Base-by-base conservation (phyloP, 2,329 filamentous ascomycete species). In the Botrytis deweyae region DNA sequence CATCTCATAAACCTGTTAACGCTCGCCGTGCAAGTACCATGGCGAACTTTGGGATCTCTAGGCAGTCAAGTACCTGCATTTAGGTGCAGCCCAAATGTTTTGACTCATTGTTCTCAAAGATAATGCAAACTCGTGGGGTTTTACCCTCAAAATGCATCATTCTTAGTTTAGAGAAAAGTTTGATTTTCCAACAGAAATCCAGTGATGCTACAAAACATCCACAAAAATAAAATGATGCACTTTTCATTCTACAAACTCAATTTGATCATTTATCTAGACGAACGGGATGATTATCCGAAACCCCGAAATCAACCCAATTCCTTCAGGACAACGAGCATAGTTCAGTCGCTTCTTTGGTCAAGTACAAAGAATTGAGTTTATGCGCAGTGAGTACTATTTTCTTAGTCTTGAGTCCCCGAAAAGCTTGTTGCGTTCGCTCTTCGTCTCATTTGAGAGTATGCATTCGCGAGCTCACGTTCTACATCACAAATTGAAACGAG, bases 41-140 rank as follows among this genome's bases (percentile, higher is more conserved):
- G 64, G 18, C 18, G 64, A n/a, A 18, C 33, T 25, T 66, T 66
- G 44, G 44, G 20, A 49, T 66, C 42, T 49, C 44, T 38, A 66
- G 64, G 42, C 42, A 66, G 42, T 66, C 44, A 66, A 66, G 64
- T 66, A 66, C 64, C 64, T 66, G 64, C 64, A 66, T 66, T 66
- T 18, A 66, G 42, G 64, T 66, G 46, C 64, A 29, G 64, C 40
- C 64, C 62, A n/a, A 66, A 38, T 36, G 29, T 49, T 66, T 49
- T 49, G 64, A 36, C 64, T 66, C 64, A 25, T 22, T 66, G 36
- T 22, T 25, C 14, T 66, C 8, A 33, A 66, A 49, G 63, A 20
- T 25, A 25, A 49, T 49, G 64, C 64, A 66, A 66, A 66, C 64
- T 49, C 64, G 64, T n/a, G 64, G 64, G 64, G 64, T 16, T 49